Conservation (phyloP, 805 yeast genomes). For the Spencermartinsiella europaea region DNA sequence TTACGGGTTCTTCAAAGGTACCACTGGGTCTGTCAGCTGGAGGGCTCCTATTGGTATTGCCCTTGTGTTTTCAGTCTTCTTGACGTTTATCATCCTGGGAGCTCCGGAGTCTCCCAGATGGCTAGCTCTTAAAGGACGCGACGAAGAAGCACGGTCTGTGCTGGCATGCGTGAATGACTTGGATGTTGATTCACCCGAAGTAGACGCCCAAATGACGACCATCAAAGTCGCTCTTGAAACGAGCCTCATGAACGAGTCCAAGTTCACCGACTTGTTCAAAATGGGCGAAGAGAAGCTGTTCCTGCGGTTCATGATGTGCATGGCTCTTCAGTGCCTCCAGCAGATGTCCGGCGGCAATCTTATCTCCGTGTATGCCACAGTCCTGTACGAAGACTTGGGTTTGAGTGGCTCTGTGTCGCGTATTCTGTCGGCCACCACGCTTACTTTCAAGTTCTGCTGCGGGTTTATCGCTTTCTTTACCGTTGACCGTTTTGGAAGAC, state of each 20-base stretch:
- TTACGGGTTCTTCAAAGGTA: constrained; percentile 9
- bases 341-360: constrained; percentile 7
- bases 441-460: constrained; percentile 7
- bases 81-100: constrained; percentile 34
- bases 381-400: constrained; percentile 2
- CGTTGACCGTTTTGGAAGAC: constrained; percentile 44
- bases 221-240: constrained; percentile 1
- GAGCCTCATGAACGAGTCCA: background rate
- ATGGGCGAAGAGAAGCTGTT: background rate
- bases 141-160: constrained; percentile 49
- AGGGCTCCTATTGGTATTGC: constrained; percentile 21
- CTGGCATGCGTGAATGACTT: constrained; percentile 2
- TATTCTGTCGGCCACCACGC: constrained; percentile 11
- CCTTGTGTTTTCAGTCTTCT: constrained; percentile 36
- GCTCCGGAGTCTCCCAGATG: constrained; percentile 83
- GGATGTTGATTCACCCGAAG: background rate
- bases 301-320: background rate
- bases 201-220: background rate
- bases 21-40: constrained; percentile 11
- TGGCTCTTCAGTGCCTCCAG: constrained; percentile 7
- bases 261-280: background rate
- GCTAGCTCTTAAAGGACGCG: constrained; percentile 59
- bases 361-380: constrained; percentile 9
- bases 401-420: constrained; percentile 5
- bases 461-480: constrained; percentile 42